Base-by-base conservation (phyloP, 2,329 filamentous ascomycete genomes). In the Phaeomoniella chlamydospora region DNA sequence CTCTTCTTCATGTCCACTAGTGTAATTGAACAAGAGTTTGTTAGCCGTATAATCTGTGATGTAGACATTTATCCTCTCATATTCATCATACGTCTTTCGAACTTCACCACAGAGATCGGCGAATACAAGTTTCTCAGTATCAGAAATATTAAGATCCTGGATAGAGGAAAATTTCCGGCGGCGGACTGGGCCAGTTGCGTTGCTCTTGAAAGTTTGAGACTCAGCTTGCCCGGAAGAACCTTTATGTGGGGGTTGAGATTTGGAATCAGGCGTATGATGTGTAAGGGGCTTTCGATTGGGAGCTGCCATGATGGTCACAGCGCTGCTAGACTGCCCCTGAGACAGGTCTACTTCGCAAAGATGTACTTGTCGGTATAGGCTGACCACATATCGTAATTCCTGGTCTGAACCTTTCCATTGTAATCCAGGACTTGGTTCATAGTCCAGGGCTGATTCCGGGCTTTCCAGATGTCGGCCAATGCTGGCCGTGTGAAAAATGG, bases 31-130 rank as follows among this genome's bases (percentile, higher is more conserved):
- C 39, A 94, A 75, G 1, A 49, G 40, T 0, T 63, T 49, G 48
- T 94, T 84, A 35, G 72, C 59, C 0, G 85, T 92, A 53, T 87
- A 94, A 55, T 94, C 87, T 0, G 82, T 80, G 13, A 93, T 61
- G 62, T 86, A 86, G 0, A 94, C 43, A 4, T 74, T 72, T 10
- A 71, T 56, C 38, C 57, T 69, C 16, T 68, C 64, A 29, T 57
- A 53, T 16, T 47, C 52, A 11, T 57, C 49, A 44, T 62, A 72
- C 1, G 67, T 59, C 44, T 68, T 75, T 33, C 86, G 68, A 2
- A 93, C 72, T 49, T 87, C 70, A 2, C 72, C 85, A 13, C 83
- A 61, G 1, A 92, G 51, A 50, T 94, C 74, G 46, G 69, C 74
- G 49, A 78, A 92, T 0, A 47, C 61, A 11, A 55, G 53, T n/a